Evolutionary conservation across 768 basidiomycete genomes (phyloP).

Genomic region (Tylopilus sp.): DNA sequence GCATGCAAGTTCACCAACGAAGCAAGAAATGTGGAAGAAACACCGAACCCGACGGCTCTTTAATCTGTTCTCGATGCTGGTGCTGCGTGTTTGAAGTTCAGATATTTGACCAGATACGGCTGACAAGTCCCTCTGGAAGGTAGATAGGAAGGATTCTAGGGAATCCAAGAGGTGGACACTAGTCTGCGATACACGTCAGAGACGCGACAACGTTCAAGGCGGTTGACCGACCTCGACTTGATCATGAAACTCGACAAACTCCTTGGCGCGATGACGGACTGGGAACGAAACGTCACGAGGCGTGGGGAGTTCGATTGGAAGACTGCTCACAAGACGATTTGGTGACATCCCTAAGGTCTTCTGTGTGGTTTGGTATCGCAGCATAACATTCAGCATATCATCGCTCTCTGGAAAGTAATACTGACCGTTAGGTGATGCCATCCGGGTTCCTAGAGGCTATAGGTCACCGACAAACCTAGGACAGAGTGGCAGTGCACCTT

Average conservation of each 20-base stretch:
- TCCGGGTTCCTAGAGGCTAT: not conserved
- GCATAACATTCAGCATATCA: constrained; percentile 1
- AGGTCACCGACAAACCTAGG: too few species aligned
- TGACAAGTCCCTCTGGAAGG: constrained; percentile 91
- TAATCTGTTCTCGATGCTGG: constrained; percentile 84
- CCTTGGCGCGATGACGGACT: constrained; percentile 46
- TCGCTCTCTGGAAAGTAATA: not conserved
- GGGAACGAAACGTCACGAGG: not conserved
- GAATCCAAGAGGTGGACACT: constrained; percentile 84
- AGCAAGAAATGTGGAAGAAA: not conserved
- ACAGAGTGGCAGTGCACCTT: not conserved
- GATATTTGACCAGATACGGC: constrained; percentile 96
- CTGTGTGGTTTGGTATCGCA: constrained; percentile 2
- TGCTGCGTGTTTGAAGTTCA: constrained; percentile 86
- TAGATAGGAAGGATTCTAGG: constrained; percentile 87
- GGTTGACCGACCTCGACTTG: constrained; percentile 69
- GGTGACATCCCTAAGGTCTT: not conserved
- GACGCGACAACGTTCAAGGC: not conserved
- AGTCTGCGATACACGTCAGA: constrained; percentile 48
- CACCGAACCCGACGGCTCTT: constrained; percentile 75
- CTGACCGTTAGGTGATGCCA: constrained; percentile 15
- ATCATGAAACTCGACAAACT: constrained; percentile 86
- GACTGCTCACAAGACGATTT: constrained; percentile 16
- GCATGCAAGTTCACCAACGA: constrained; percentile 3
- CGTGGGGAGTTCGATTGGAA: not conserved